Conservation (phyloP, 176 grass and related monocot species). For the Tillandsia fasciculata region DNA sequence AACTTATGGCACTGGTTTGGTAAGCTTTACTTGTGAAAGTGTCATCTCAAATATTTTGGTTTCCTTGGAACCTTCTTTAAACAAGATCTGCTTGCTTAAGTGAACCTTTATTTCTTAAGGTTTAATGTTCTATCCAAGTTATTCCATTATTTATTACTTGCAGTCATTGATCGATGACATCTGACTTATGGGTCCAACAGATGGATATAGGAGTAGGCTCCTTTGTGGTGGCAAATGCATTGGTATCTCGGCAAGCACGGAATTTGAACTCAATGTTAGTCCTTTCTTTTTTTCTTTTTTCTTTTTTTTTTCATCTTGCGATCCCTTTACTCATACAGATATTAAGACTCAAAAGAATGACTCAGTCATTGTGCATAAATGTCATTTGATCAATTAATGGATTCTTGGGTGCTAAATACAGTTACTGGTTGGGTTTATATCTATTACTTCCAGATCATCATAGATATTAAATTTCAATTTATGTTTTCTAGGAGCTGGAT, state of each 20-base stretch:
- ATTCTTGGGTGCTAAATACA: not conserved
- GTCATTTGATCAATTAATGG: not conserved
- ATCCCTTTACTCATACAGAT: too few species aligned
- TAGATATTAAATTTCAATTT: constrained; percentile 24
- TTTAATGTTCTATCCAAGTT: not conserved
- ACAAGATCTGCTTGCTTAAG: constrained; percentile 5
- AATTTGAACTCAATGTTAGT: constrained; percentile 43
- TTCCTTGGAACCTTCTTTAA: not conserved
- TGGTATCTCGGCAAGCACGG: constrained; percentile 79
- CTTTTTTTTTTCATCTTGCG: not conserved
- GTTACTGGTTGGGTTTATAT: not conserved
- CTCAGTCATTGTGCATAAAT: too few species aligned
- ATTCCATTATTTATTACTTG: constrained; percentile 3
- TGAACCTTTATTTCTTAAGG: not conserved
- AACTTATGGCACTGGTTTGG: constrained; percentile 78
- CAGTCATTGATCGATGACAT: constrained; percentile 16
- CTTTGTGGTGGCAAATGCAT: constrained; percentile 84
- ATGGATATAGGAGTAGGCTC: constrained; percentile 98
- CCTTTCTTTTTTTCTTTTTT: not conserved
- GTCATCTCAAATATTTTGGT: constrained; percentile 1
- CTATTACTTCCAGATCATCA: constrained; percentile 8
- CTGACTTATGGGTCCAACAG: constrained; percentile 42
- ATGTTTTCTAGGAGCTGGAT: constrained; percentile 56
- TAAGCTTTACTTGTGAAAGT: constrained; percentile 36
- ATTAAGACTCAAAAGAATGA: not conserved